Conservation (phyloP, 139 green algal species). For the Coelastrella sp. region DNA sequence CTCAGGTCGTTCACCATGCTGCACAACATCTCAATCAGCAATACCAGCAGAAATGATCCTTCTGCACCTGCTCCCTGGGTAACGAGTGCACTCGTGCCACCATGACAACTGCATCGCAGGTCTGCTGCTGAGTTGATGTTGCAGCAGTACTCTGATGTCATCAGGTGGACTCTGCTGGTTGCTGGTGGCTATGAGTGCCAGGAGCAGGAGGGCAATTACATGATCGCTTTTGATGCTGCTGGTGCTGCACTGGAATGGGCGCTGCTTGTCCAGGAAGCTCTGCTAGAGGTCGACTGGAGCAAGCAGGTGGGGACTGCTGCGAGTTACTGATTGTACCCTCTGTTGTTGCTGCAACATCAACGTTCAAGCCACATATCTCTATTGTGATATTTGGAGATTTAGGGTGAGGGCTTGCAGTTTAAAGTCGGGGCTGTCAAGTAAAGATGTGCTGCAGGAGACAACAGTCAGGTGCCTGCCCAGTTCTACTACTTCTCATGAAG, state of each 20-base stretch:
- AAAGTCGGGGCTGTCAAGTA: too few relatives aligned
- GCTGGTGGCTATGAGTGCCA: slow-evolving; percentile 69
- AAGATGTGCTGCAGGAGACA: too few relatives aligned
- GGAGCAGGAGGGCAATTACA: slow-evolving; percentile 71
- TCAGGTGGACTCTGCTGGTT: slow-evolving; percentile 48
- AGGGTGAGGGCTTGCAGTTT: too few relatives aligned
- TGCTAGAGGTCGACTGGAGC: slow-evolving; percentile 60
- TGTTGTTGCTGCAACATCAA: too few relatives aligned
- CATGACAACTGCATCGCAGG: not conserved
- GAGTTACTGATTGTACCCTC: not conserved
- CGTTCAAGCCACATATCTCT: too few relatives aligned
- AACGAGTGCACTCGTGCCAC: not conserved
- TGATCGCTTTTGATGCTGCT: slow-evolving; percentile 65
- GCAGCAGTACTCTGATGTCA: slow-evolving; percentile 46
- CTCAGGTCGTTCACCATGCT: too few relatives aligned
- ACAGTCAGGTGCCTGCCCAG: too few relatives aligned
- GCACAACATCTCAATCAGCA: not conserved
- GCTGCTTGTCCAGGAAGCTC: slow-evolving; percentile 66
- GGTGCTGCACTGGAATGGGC: slow-evolving; percentile 70
- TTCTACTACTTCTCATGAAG: too few relatives aligned
- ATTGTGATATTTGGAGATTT: too few relatives aligned
- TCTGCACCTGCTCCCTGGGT: not conserved
- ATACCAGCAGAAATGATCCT: not conserved
- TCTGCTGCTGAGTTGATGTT: slow-evolving; percentile 38
- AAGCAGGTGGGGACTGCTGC: not conserved